phyloP scores from a whole-genome alignment of 768 basidiomycete species.

The Cubamyces sp. region DNA sequence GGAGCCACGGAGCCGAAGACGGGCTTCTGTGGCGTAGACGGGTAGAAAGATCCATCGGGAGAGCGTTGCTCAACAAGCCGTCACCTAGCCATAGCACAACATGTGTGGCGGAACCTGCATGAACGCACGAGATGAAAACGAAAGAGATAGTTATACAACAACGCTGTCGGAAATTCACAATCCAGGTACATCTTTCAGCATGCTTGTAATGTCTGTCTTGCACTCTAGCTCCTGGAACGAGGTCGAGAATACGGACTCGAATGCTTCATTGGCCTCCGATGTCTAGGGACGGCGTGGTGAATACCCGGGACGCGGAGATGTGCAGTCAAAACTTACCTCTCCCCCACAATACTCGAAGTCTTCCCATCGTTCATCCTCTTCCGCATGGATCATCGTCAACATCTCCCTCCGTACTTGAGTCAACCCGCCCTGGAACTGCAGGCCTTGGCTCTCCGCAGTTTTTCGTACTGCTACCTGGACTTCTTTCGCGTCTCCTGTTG shows the following conservation, averaged over 20 bases:
- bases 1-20: not conserved
- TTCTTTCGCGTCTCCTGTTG: conserved; percentile 64
- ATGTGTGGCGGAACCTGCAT: too few species aligned
- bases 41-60: too few species aligned
- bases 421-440: conserved; percentile 62
- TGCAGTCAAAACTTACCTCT: conserved; percentile 49
- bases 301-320: not conserved
- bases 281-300: conserved; percentile 46
- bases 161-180: conserved; percentile 7
- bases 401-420: conserved; percentile 78
- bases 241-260: conserved; percentile 68
- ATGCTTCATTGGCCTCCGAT: conserved; percentile 55
- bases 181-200: conserved; percentile 32
- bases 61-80: too few species aligned
- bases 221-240: conserved; percentile 40
- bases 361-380: conserved; percentile 82
- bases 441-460: conserved; percentile 61
- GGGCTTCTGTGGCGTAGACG: not conserved
- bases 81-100: too few species aligned
- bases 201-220: conserved; percentile 32
- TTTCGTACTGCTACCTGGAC: conserved; percentile 78
- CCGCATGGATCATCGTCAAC: conserved; percentile 68
- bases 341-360: conserved; percentile 66
- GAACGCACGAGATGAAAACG: too few species aligned
- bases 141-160: not conserved